Base-by-base conservation (phyloP, 768 basidiomycete species). In the Termitomyces sp. region DNA sequence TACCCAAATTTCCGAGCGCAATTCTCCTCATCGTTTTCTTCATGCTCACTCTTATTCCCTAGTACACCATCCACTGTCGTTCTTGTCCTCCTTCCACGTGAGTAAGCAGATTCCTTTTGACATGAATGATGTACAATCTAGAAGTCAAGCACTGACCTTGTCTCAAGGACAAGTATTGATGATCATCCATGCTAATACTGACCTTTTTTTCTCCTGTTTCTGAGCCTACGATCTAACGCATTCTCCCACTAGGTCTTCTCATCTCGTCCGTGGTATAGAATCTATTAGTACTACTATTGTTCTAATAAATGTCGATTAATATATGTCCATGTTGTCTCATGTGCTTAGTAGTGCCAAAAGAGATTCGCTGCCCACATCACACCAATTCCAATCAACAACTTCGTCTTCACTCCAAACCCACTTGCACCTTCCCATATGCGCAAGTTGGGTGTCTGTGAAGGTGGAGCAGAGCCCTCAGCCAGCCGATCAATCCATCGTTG, bases 151-250 rank as follows among this genome's bases (percentile, higher is more conserved):
- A 75, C 89, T 86, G 84, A 91, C 70, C 76, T 73, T 70, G 80
- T 89, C 85, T 82, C 54, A 82, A 78, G 86, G 86, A 87, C 77
- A 69, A 73, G 76, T 64, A 69, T 76, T 88, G 87, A 88, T 77
- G 88, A 89, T 74, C 69, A 71, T 78, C 88, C 89, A 91, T 92
- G 89, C 89, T 92, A 91, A 92, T 91, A 79, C 88, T 92, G 90
- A 83, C 67, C 61, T 51, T 48, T 42, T 29, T n/a, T 54, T 42
- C 31, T 50, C 15, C 29, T 10, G 9, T 44, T 22, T 31, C 4
- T 25, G 41, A 12, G 6, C 32, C 22, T 4, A n/a, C 25, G 18
- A 16, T 22, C 54, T 53, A 25, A 51, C 40, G 15, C 20, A 18
- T 22, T 40, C 1, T 49, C 33, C n/a, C 4, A 7, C 32, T 25